Evolutionary conservation across 2,329 filamentous ascomycete genomes (phyloP).

Genomic region (Pyrenophora tritici-repentis): DNA sequence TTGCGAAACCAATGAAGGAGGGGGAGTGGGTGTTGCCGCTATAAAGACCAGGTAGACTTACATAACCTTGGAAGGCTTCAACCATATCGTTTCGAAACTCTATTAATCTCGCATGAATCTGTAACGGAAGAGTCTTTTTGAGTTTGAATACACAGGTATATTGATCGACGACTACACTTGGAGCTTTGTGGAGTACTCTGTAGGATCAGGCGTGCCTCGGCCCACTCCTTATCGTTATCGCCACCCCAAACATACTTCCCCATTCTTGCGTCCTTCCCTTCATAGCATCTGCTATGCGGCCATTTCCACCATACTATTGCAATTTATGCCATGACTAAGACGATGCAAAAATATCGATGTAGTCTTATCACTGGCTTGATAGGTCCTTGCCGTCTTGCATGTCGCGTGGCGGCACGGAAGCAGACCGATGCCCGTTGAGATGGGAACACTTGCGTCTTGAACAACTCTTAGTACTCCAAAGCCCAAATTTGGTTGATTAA

Average conservation of each 20-base stretch:
- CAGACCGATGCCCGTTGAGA: slow-evolving; percentile 11
- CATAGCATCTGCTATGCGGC: not conserved
- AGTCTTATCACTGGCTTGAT: slow-evolving; percentile 1
- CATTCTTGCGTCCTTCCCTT: slow-evolving; percentile 9
- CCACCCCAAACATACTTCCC: slow-evolving; percentile 1
- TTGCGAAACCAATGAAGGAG: slow-evolving; percentile 40
- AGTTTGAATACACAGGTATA: too few relatives aligned
- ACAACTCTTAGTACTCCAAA: not conserved
- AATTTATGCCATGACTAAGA: not conserved
- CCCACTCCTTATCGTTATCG: slow-evolving; percentile 2
- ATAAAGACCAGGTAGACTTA: not conserved
- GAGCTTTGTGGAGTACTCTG: too few relatives aligned
- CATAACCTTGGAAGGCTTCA: not conserved
- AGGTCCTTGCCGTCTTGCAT: not conserved
- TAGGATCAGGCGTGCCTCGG: not conserved
- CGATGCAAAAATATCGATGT: not conserved
- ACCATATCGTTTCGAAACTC: too few relatives aligned
- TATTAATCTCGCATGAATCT: too few relatives aligned
- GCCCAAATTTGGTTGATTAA: not conserved
- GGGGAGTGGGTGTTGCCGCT: slow-evolving; percentile 31
- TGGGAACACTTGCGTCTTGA: not conserved
- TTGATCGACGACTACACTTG: too few relatives aligned
- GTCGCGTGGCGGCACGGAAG: not conserved
- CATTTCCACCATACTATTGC: not conserved
- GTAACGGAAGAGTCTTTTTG: too few relatives aligned